Conservation (phyloP, 208 protist genomes). For the Trypanosoma rangeli region DNA sequence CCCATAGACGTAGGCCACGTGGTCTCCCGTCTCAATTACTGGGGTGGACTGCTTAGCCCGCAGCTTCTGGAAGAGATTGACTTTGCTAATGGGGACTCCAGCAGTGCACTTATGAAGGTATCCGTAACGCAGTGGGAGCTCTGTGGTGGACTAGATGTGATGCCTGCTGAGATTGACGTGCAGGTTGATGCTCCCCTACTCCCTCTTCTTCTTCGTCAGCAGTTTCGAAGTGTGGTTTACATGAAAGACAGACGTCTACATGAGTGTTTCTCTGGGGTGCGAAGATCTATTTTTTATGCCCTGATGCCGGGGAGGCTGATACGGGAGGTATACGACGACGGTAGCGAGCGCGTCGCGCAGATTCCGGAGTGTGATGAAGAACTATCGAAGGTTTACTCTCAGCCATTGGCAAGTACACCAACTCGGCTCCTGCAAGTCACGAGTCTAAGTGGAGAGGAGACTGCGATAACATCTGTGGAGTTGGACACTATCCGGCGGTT, state of each 20-base stretch:
- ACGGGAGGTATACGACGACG: constrained; percentile 4
- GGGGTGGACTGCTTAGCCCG: constrained; percentile 4
- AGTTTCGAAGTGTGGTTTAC: neutral
- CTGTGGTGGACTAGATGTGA: neutral
- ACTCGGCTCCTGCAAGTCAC: constrained; percentile 3
- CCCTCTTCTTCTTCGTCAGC: neutral
- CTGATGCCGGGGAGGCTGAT: constrained; percentile 2
- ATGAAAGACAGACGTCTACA: neutral
- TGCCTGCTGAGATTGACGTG: neutral
- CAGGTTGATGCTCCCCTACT: neutral
- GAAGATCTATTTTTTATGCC: neutral
- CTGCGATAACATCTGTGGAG: neutral
- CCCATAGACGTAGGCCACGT: neutral
- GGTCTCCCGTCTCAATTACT: neutral
- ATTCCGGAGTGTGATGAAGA: neutral
- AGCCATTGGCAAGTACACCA: neutral
- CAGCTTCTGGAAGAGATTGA: constrained; percentile 6
- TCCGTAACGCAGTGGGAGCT: neutral
- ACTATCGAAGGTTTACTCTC: neutral
- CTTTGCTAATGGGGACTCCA: neutral
- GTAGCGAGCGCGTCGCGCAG: neutral
- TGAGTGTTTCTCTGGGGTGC: neutral
- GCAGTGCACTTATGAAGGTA: neutral
- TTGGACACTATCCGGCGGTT: constrained; percentile 7
- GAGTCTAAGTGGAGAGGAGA: neutral